Evolutionary conservation across 352 stramenopile genomes (phyloP).

Genomic region (Salisapilia sapeloensis): DNA sequence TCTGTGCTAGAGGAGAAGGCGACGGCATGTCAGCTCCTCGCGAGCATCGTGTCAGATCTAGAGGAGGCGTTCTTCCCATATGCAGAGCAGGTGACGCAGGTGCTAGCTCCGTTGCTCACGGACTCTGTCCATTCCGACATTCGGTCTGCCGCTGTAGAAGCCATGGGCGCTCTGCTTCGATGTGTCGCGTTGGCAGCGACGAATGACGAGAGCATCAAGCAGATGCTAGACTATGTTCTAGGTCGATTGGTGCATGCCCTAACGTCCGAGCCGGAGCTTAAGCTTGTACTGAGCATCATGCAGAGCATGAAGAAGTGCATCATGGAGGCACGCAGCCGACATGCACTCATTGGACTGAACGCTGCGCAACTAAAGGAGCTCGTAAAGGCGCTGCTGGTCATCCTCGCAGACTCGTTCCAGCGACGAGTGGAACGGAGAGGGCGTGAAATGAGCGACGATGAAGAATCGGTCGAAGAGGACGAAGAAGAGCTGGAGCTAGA

Average conservation of each 20-base stretch:
- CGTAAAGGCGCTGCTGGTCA: conserved; percentile 50
- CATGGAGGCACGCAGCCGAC: conserved; percentile 15
- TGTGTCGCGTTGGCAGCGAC: conserved; percentile 42
- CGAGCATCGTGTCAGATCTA: conserved; percentile 57
- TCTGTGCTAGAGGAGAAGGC: conserved; percentile 72
- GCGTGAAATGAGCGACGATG: conserved; percentile 12
- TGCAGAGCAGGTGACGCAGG: conserved; percentile 68
- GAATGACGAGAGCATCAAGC: conserved; percentile 40
- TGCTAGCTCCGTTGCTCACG: conserved; percentile 62
- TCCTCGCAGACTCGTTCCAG: conserved; percentile 71
- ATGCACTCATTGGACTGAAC: conserved; percentile 35
- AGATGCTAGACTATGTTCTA: conserved; percentile 74
- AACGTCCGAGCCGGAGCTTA: conserved; percentile 66
- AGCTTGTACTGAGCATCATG: conserved; percentile 74
- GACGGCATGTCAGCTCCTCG: conserved; percentile 64
- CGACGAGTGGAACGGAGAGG: conserved; percentile 32
- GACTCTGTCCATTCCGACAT: conserved; percentile 79
- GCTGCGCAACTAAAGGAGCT: conserved; percentile 55
- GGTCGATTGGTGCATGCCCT: conserved; percentile 58
- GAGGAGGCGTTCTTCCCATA: conserved; percentile 78
- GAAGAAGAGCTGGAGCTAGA: conserved; percentile 22
- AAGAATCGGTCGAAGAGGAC: conserved; percentile 10
- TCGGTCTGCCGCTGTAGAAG: conserved; percentile 52
- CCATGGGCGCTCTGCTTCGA: conserved; percentile 61
- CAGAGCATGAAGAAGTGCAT: conserved; percentile 71